These are phyloP conservation scores for Melampsora abietis-canadensis DNA, from an alignment of 1,284 basidiomycete species.

Conservation along the genomic window DNA sequence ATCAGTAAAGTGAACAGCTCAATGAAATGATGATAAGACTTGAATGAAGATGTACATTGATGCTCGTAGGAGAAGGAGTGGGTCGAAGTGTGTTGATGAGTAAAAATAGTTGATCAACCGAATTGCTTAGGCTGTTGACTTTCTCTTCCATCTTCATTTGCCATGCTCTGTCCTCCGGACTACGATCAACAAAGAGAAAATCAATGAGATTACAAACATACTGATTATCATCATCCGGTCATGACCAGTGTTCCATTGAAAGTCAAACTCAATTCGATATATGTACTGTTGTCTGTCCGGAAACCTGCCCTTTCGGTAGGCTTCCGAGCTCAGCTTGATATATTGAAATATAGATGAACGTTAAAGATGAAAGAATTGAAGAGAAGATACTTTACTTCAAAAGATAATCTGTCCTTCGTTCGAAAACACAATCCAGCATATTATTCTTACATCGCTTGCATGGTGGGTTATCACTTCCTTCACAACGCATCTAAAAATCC, in stretches of 20 bases:
- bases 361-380: background rate
- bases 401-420: conserved; percentile 9
- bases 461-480: background rate
- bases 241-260: too few species aligned
- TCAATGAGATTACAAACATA: background rate
- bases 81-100: background rate
- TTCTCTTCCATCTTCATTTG: conserved; percentile 4
- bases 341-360: background rate
- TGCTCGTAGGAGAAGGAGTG: background rate
- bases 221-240: too few species aligned
- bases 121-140: background rate
- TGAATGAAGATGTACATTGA: background rate
- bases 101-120: background rate
- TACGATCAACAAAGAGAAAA: background rate
- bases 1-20: background rate
- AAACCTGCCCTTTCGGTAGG: background rate
- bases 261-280: too few species aligned
- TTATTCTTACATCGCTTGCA: conserved; percentile 5
- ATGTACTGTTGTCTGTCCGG: background rate
- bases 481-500: conserved; percentile 7
- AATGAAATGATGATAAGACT: background rate
- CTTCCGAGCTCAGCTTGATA: background rate
- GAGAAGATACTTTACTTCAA: background rate
- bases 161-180: conserved; percentile 16
- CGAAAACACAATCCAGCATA: background rate